Base-by-base conservation (phyloP, 2,329 filamentous ascomycete genomes). In the Exophiala viscosa region DNA sequence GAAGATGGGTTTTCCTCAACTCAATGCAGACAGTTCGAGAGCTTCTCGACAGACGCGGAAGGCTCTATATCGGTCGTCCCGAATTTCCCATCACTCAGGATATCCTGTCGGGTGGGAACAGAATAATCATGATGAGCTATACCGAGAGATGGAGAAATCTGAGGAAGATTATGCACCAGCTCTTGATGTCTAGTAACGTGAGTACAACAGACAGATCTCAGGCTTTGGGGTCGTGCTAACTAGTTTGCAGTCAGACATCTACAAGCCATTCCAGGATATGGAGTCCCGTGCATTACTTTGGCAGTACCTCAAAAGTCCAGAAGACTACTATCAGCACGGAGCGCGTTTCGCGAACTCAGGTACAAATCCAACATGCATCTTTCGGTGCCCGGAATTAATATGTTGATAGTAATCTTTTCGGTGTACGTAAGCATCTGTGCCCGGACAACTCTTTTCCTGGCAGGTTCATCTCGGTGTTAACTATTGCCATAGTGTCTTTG, bases 271-370 rank as follows among this genome's bases (percentile, higher is more conserved):
- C 20, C 40, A 42, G n/a, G 40, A 42, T 42, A 18, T 42, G 20
- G 40, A 42, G 40, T 42, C 40, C 18, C 20, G 40, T 23, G 36
- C 46, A 41, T 34, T 59, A 14, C 23, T 59, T 15, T 50, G 46
- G 50, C 50, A 57, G 13, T 54, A 47, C 36, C 33, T 59, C 2
- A 50, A 54, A 13, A 20, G 28, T 9, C 56, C 54, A 3, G 47
- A 57, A 10, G 38, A 48, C 2, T 74, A 70, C 70, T 72, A 69
- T 45, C 48, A 54, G 5, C 69, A 73, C 54, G 67, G 73, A 51
- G 72, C 69, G 55, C 68, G 70, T 15, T 75, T 71, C 57, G 63
- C 70, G 10, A 69, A 68, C 50, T 66, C 66, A 15, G 1, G 66
- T 73, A 13, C 59, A 71, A 5, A 61, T 69, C 51, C 20, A n/a